These are phyloP conservation scores for Paralagenidium karlingii DNA, from an alignment of 352 stramenopile species.

Conservation along the genomic window DNA sequence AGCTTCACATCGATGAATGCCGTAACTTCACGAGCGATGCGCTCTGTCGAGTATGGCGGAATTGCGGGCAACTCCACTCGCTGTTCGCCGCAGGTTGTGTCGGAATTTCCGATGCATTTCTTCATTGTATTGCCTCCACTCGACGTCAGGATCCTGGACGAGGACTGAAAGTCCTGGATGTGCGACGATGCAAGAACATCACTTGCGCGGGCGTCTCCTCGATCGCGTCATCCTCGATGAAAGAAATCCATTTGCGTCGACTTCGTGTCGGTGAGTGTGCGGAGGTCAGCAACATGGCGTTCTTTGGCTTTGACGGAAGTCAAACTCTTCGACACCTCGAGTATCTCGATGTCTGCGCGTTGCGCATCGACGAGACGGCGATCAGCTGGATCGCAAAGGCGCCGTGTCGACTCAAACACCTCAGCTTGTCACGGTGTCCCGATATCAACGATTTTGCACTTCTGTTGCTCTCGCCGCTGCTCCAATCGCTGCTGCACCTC, in stretches of 20 bases:
- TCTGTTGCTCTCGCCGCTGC: conserved; percentile 27
- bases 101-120: conserved; percentile 33
- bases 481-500: conserved; percentile 20
- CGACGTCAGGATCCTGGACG: conserved; percentile 13
- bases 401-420: conserved; percentile 16
- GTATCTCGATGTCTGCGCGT: conserved; percentile 22
- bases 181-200: conserved; percentile 48
- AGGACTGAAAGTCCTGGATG: conserved; percentile 21
- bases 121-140: conserved; percentile 39
- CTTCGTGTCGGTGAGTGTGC: conserved; percentile 40
- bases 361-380: conserved; percentile 44
- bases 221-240: conserved; percentile 23
- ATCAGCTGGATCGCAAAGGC: conserved; percentile 62
- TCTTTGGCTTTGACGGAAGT: conserved; percentile 57
- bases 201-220: conserved; percentile 45
- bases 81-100: conserved; percentile 25
- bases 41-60: conserved; percentile 36
- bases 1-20: conserved; percentile 42
- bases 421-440: conserved; percentile 38
- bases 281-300: conserved; percentile 51
- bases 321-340: conserved; percentile 11
- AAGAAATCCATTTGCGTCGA: conserved; percentile 13
- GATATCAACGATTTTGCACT: conserved; percentile 42
- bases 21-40: conserved; percentile 37
- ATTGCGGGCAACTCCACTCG: conserved; percentile 35